A percentile compares a stretch with the other conserved stretches of the same genome.
Evolutionary conservation across 352 stramenopile genomes (phyloP).

Genomic region (Aphanomyces invadans): DNA sequence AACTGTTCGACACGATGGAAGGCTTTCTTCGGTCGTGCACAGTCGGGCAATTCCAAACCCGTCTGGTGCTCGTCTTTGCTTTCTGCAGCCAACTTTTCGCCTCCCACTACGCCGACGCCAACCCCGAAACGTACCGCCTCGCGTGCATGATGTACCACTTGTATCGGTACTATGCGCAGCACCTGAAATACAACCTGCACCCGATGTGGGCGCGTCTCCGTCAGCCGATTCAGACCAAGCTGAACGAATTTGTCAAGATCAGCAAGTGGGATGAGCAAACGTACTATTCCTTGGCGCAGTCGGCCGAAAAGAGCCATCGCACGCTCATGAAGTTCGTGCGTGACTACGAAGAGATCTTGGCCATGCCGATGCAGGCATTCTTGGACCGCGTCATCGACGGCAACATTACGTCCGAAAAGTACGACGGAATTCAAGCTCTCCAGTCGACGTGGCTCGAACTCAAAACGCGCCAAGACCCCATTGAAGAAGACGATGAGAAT

Average conservation of each 20-base stretch:
- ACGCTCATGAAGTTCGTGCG: conserved; percentile 97
- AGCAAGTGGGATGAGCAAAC: conserved; percentile 99
- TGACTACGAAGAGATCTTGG: conserved; percentile 81
- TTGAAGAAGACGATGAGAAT: conserved; percentile 4
- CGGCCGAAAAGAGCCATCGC: conserved; percentile 95
- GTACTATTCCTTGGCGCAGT: conserved; percentile 98
- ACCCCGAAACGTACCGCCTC: conserved; percentile 37
- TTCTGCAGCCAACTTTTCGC: conserved; percentile 83
- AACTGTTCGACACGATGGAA: conserved; percentile 87
- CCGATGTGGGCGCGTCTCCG: conserved; percentile 76
- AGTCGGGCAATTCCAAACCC: conserved; percentile 87
- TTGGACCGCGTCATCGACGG: conserved; percentile 84
- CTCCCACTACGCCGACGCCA: conserved; percentile 32
- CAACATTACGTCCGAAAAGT: conserved; percentile 62
- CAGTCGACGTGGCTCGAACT: conserved; percentile 62
- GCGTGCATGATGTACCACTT: conserved; percentile 90
- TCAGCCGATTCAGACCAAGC: conserved; percentile 92
- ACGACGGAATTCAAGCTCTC: conserved; percentile 63
- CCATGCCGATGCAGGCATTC: conserved; percentile 72
- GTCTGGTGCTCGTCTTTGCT: conserved; percentile 83
- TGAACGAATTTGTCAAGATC: conserved; percentile 98
- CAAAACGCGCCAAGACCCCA: conserved; percentile 23
- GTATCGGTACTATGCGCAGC: conserved; percentile 94
- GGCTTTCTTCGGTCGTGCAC: conserved; percentile 84
- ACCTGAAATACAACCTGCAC: conserved; percentile 41